A percentile compares a stretch with the other conserved stretches of the same genome.
Evolutionary conservation across 768 basidiomycete species (phyloP).

Genomic region (Naganishia antarctica): DNA sequence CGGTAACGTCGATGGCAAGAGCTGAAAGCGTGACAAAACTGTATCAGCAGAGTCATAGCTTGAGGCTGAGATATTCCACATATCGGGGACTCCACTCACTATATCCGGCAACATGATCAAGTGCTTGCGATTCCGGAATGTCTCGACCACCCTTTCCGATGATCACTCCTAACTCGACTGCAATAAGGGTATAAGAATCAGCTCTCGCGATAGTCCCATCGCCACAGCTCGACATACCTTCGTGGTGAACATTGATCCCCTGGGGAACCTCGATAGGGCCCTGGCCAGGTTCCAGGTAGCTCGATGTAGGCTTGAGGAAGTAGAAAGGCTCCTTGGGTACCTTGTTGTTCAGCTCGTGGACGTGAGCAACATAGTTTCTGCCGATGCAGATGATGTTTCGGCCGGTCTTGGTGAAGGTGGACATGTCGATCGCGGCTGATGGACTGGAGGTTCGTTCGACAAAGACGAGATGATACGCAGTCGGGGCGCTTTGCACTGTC

Average conservation of each 20-base stretch:
- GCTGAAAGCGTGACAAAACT: conserved; percentile 54
- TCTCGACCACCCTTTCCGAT: conserved; percentile 83
- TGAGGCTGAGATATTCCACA: not conserved
- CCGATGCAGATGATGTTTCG: conserved; percentile 80
- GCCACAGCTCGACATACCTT: conserved; percentile 57
- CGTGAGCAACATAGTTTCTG: conserved; percentile 78
- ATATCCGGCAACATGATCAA: conserved; percentile 82
- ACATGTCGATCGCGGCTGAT: not conserved
- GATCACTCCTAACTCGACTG: conserved; percentile 95
- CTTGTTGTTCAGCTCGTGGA: conserved; percentile 83
- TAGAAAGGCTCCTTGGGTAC: conserved; percentile 93
- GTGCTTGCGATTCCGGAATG: conserved; percentile 67
- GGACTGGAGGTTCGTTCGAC: too few relatives aligned
- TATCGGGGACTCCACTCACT: too few relatives aligned
- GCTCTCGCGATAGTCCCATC: not conserved
- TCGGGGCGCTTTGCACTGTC: too few relatives aligned
- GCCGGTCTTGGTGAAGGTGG: conserved; percentile 24
- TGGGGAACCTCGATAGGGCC: conserved; percentile 71
- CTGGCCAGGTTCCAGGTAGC: conserved; percentile 66
- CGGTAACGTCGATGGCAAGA: conserved; percentile 93
- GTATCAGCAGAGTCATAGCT: not conserved
- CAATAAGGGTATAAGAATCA: not conserved
- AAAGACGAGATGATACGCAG: too few relatives aligned
- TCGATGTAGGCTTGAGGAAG: conserved; percentile 94
- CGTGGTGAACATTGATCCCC: conserved; percentile 81